These are phyloP conservation scores for Aspergillus arachidicola DNA, from an alignment of 2,329 filamentous ascomycete species.

Conservation along the genomic window DNA sequence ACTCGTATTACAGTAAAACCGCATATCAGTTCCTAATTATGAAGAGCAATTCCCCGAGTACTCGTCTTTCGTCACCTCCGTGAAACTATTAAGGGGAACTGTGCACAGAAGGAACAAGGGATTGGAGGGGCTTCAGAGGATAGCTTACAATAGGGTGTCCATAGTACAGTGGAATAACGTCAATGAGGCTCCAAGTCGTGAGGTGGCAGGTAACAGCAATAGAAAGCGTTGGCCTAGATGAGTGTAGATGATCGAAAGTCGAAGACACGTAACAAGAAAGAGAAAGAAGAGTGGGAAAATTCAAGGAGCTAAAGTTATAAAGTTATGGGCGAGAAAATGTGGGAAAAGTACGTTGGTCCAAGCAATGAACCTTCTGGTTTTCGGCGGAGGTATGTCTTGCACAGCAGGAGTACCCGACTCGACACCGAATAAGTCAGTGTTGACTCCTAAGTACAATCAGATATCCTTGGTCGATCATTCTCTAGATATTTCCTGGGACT, in stretches of 20 bases:
- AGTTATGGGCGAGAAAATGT: not conserved
- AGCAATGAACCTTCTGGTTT: constrained; percentile 4
- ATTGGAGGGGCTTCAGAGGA: not conserved
- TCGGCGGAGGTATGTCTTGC: not conserved
- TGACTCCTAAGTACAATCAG: not conserved
- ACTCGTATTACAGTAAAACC: not conserved
- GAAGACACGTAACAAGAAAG: not conserved
- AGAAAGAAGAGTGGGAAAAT: constrained; percentile 1
- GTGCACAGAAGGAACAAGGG: not conserved
- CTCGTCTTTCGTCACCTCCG: not conserved
- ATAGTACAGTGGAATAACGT: constrained; percentile 30
- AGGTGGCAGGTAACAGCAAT: not conserved
- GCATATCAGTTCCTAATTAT: not conserved
- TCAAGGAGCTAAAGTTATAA: not conserved
- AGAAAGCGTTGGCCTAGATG: not conserved
- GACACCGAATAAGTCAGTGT: not conserved
- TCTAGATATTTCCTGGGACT: not conserved
- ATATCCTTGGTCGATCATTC: not conserved
- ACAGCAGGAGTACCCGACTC: not conserved
- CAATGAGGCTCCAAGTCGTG: not conserved
- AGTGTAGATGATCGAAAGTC: not conserved
- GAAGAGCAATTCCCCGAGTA: not conserved
- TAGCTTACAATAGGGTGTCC: constrained; percentile 53
- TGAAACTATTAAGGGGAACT: not conserved
- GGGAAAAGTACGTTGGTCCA: constrained; percentile 12